Base-by-base conservation (phyloP, 2,329 filamentous ascomycete genomes). In the Pseudogymnoascus sp. region DNA sequence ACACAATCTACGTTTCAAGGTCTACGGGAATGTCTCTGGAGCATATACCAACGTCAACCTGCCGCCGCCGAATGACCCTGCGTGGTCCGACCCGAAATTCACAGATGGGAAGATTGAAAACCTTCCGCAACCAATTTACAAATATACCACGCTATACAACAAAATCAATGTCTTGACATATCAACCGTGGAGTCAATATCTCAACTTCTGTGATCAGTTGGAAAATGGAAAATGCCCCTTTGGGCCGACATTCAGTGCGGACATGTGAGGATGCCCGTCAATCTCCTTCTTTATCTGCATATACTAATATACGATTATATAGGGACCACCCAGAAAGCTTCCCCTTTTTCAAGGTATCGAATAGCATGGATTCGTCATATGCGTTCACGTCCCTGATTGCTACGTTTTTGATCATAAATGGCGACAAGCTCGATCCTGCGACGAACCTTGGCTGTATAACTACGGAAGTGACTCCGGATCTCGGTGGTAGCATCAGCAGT, bases 21-120 rank as follows among this genome's bases (percentile, higher is more conserved):
- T 96, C 53, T 97, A 91, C 77, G 93, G 92, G 59, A 97, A 97
- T 74, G 91, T 97, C 30, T 89, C 87, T 7, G 94, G 94, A 53
- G 84, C 87, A 58, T 79, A 82, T 47, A 78, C 79, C 2, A 70
- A 75, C 11, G 76, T 77, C n/a, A 63, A 74, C 2, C 82, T 91
- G 60, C 91, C 90, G 35, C 68, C 82, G 0, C 74, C 80, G 15
- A 73, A 80, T 67, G 81, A 84, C 70, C 73, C 82, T 0, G 75
- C 78, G 53, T 90, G 91, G 89, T 72, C 67, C 2, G 78, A 94
- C 70, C 70, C 78, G 1, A 82, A 80, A 36, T 71, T 79, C 57
- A 85, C 81, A 0, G 77, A 84, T 60, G 76, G 91, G 70, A 97
- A 97, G 78, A 96, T 97, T 62, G 74, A 84, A 57, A 78, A 87